These are phyloP conservation scores for Cutaneotrichosporon sp. DNA, from an alignment of 1,284 basidiomycete genomes.

Conservation along the genomic window DNA sequence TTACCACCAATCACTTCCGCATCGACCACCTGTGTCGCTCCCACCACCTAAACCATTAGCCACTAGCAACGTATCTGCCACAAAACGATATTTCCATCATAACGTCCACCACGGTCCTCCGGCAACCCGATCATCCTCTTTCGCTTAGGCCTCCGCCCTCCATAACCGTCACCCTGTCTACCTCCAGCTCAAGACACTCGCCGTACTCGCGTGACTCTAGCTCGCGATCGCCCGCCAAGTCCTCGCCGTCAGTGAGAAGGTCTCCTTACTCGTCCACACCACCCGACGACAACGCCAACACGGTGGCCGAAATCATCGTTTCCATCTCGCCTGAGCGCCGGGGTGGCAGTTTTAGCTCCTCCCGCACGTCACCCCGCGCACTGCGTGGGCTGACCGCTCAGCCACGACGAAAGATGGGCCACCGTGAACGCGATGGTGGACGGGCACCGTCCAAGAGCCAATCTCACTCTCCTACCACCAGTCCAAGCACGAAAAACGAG, in stretches of 20 bases:
- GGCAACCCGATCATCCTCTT: background rate
- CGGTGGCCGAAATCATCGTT: constrained; percentile 6
- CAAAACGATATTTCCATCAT: background rate
- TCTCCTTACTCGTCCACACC: background rate
- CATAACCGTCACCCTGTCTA: background rate
- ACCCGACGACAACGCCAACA: background rate
- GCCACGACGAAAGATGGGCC: constrained; percentile 1
- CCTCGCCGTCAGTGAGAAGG: background rate
- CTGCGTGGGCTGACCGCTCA: background rate
- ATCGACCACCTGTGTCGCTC: too few species aligned
- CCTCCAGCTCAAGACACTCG: background rate
- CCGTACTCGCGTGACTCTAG: constrained; percentile 3
- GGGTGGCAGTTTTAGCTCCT: background rate
- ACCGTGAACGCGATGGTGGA: background rate
- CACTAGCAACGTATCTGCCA: too few species aligned
- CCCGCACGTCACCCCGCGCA: background rate
- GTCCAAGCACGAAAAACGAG: background rate
- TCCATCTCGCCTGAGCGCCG: constrained; percentile 2
- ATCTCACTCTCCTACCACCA: background rate
- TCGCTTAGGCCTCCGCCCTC: too few species aligned
- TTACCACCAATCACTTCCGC: too few species aligned
- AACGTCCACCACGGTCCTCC: background rate
- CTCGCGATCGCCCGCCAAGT: background rate
- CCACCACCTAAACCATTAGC: too few species aligned
- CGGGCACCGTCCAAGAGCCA: background rate